Base-by-base conservation (phyloP, 2,329 filamentous ascomycete genomes). In the Paraphoma sp. region DNA sequence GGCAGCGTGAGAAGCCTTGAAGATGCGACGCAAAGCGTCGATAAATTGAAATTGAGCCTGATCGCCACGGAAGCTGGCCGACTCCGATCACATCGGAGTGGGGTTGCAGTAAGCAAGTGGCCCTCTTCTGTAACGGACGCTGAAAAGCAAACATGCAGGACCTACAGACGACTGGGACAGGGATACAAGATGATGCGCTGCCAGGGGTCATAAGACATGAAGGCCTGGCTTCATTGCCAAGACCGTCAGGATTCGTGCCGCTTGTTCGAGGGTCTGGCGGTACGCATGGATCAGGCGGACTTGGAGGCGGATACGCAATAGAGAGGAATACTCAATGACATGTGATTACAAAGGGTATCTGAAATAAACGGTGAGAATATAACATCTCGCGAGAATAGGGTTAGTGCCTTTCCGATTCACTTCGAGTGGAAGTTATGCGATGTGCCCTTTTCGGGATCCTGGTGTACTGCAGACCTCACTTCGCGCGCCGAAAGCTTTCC, bases 401-500 rank as follows among this genome's bases (percentile, higher is more conserved):
- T 9, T 17, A 16, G 40, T 9, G 40, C 40, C 40, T 14, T 42
- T 9, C 33, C 33, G 6, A 36, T 14, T 48, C 64, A 71, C 45
- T 62, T 72, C 12, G 45, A 44, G 17, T 47, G 56, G 45, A 69
- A 45, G 45, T 59, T 46, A 48, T 69, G 60, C 17, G 63, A 59
- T 9, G 69, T 45, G 4, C 57, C 56, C 31, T 72, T 66, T 17
- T 63, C 60, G 16, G 50, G 46, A 31, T 65, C 65, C 11, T 63
- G 63, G 33, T 65, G 59, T 9, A 50, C 46, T 17, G 31, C 40
- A 23, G 41, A 46, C 28, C 30, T 40, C 18, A 42, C 33, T 17
- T 57, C 58, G 30, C 57, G 64, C 28, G 9, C 43, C n/a, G 64
- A 63, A 41, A 71, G 68, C 59, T 77, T 78, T 11, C 80, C 80